These are phyloP conservation scores for Ajuga reptans DNA, from an alignment of 305 asterid genomes.

Conservation along the genomic window DNA sequence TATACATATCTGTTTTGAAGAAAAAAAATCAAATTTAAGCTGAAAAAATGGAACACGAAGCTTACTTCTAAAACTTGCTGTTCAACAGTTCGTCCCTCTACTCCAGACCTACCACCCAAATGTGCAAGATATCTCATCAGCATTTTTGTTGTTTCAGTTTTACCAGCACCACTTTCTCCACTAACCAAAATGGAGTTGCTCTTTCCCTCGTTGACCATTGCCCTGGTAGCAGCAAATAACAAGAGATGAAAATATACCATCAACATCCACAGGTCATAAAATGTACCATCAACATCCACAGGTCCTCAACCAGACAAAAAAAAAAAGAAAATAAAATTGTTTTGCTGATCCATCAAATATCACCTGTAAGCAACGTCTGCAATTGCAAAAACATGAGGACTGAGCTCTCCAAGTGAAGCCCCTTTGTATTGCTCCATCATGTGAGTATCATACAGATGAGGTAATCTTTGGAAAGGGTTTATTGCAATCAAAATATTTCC, in stretches of 20 bases:
- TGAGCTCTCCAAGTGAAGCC: constrained; percentile 92
- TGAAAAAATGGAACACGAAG: constrained; percentile 17
- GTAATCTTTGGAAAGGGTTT: constrained; percentile 96
- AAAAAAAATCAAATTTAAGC: constrained; percentile 11
- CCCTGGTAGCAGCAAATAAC: constrained; percentile 45
- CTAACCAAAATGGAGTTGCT: constrained; percentile 98
- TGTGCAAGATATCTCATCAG: constrained; percentile 95
- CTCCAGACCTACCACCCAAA: constrained; percentile 96
- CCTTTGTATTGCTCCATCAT: constrained; percentile 99
- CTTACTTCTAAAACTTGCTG: constrained; percentile 98
- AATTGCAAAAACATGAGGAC: constrained; percentile 98
- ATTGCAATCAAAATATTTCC: constrained; percentile 96
- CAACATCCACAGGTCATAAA: not conserved
- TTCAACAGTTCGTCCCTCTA: constrained; percentile 97
- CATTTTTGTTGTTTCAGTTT: constrained; percentile 99
- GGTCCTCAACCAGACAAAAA: constrained; percentile 6
- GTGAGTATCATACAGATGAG: constrained; percentile 95
- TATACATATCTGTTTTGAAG: not conserved
- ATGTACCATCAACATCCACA: not conserved
- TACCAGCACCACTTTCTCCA: constrained; percentile 99
- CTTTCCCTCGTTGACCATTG: constrained; percentile 86
- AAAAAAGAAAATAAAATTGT: not conserved
- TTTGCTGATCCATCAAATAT: constrained; percentile 18
- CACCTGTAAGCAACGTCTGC: constrained; percentile 97
- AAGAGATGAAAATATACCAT: constrained; percentile 10